phyloP scores from a whole-genome alignment of 176 grass and related monocot species.

The Triticum urartu region DNA sequence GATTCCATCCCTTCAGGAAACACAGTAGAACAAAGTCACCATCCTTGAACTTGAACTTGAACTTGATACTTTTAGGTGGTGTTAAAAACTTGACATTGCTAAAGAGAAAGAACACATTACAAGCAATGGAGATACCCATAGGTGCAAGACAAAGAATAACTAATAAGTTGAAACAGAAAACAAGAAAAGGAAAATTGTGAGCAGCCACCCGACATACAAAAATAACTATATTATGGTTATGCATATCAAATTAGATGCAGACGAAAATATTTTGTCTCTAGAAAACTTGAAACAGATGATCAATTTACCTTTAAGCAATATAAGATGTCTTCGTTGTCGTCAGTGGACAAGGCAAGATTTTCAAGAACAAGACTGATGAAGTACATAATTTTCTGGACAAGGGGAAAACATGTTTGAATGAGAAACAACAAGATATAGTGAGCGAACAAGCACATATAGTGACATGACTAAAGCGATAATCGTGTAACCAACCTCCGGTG shows the following conservation, averaged over 20 bases:
- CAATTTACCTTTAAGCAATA: constrained; percentile 85
- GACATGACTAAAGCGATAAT: constrained; percentile 19
- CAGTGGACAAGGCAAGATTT: constrained; percentile 90
- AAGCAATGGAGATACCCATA: background rate
- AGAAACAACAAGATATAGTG: constrained; percentile 27
- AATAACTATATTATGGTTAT: constrained; percentile 6
- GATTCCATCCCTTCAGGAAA: constrained; percentile 85
- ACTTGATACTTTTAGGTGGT: background rate
- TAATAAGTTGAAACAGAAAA: background rate
- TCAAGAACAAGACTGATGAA: constrained; percentile 92
- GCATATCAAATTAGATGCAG: constrained; percentile 16
- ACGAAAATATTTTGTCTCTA: background rate
- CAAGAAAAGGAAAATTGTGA: background rate
- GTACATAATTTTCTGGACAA: constrained; percentile 93
- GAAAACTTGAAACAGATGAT: constrained; percentile 18
- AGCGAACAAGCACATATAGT: background rate
- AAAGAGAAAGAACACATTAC: background rate
- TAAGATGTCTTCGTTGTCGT: constrained; percentile 92
- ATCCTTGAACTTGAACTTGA: background rate
- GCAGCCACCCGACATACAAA: background rate
- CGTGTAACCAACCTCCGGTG: constrained; percentile 57
- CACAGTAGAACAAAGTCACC: constrained; percentile 24
- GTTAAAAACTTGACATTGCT: background rate
- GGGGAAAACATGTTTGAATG: constrained; percentile 19
- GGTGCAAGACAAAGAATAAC: background rate